These are phyloP conservation scores for Cladorrhinum sp. DNA, from an alignment of 2,329 filamentous ascomycete species.

Conservation along the genomic window DNA sequence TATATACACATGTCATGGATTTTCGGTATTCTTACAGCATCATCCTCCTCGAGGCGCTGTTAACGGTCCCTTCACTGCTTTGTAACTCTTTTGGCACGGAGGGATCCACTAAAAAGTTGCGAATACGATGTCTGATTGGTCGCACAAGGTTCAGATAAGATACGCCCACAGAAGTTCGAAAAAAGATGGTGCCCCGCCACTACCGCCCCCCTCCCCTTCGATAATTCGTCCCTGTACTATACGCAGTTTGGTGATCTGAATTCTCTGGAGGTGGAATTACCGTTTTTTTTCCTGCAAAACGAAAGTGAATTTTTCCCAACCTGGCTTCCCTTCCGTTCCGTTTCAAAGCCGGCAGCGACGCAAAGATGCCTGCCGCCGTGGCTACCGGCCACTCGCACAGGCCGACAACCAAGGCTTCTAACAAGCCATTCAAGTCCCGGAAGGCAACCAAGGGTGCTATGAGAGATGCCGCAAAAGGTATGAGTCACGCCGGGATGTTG, in stretches of 20 bases:
- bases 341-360: conserved; percentile 77
- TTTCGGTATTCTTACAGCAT: too few relatives aligned
- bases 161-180: conserved; percentile 24
- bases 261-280: neutral
- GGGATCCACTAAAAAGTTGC: conserved; percentile 30
- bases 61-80: too few relatives aligned
- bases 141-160: conserved; percentile 25
- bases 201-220: conserved; percentile 13
- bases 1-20: too few relatives aligned
- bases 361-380: conserved; percentile 71
- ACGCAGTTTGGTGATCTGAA: neutral
- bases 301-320: conserved; percentile 36
- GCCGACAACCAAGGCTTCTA: conserved; percentile 81
- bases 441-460: conserved; percentile 85
- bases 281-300: neutral
- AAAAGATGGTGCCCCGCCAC: conserved; percentile 27
- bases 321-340: conserved; percentile 75
- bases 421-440: conserved; percentile 91
- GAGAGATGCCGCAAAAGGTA: conserved; percentile 83
- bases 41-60: too few relatives aligned
- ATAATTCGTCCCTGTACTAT: neutral
- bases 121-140: conserved; percentile 8
- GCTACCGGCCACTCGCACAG: conserved; percentile 76
- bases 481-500: conserved; percentile 13
- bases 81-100: conserved; percentile 27